Evolutionary conservation across 257 asterid species (phyloP), one percentile per base, ranked within the genome.

Genomic region (Voacanga thouarsii): DNA sequence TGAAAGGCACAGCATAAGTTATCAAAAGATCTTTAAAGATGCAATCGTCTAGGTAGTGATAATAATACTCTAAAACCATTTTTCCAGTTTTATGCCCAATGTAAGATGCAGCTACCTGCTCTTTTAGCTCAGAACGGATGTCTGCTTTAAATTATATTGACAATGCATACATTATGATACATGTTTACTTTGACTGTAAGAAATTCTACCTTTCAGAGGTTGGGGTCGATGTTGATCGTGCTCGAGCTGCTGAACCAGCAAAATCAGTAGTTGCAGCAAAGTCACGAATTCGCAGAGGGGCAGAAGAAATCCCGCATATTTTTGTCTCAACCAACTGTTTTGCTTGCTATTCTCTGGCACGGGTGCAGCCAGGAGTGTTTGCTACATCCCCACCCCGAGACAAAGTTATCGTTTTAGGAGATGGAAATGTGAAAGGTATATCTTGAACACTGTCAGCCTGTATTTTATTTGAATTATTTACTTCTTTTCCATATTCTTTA

Each of bases 201-300:
- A 90, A 91, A 68, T 93, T 91, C 84, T 76, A 88, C 19, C 97
- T 97, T 0, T 93, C 98, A 0, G 98, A 93, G 67, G 91, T 88
- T 61, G 91, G 97, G 7, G 80, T 84, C 57, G 98, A 93, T 44
- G 93, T 85, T 28, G 97, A 93, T 75, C 88, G 82, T 14, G 18
- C 78, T 4, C 83, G 84, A 0, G 92, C 95, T 0, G 92, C 89
- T 0, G 93, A 85, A 66, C 96, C 97, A 26, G 77, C 77, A 55
- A 50, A 73, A 73, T 73, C 65, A 18, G 66, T 30, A 2, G 30
- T 77, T 37, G 80, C 15, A 6, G 12, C 50, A 11, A 79, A 79
- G 41, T 61, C 82, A 9, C 47, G 64, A 43, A 79, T 79, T 6
- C 74, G 82, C 5, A 49, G 82, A 37, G 73, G 73, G 39, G 69